Evolutionary conservation across 1,139 yeast species (phyloP).

Genomic region (Taphrina sp.): DNA sequence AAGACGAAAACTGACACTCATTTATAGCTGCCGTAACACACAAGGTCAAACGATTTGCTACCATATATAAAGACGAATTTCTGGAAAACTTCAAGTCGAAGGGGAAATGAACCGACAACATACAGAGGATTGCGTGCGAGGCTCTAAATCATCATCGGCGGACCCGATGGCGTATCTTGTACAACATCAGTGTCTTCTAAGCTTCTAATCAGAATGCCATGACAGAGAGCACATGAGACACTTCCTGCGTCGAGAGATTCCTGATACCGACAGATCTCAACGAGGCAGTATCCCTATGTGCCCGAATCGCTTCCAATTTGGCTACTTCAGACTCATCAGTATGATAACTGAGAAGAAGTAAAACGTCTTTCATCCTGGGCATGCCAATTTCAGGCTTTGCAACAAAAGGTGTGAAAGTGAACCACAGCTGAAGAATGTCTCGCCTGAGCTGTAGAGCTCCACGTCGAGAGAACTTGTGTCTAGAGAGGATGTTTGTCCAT

Average conservation of each 20-base stretch:
- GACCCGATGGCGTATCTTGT: no score
- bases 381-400: constrained; percentile 31
- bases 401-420: constrained; percentile 21
- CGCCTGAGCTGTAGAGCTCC: constrained; percentile 33
- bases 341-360: constrained; percentile 5
- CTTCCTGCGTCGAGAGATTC: background rate
- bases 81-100: constrained; percentile 23
- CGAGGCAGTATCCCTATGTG: background rate
- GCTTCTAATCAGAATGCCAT: no score
- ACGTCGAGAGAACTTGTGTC: constrained; percentile 25
- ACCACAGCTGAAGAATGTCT: constrained; percentile 32
- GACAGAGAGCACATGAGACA: no score
- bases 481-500: constrained; percentile 11
- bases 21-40: constrained; percentile 7
- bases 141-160: no score
- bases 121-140: no score
- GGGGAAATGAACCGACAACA: constrained; percentile 10
- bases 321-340: constrained; percentile 2
- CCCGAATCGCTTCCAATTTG: background rate
- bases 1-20: background rate
- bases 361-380: constrained; percentile 6
- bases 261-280: background rate
- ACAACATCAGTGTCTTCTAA: no score
- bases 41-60: constrained; percentile 15
- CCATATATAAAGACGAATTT: constrained; percentile 23